Conservation (phyloP, 1,284 basidiomycete species). For the Thelephora terrestris region DNA sequence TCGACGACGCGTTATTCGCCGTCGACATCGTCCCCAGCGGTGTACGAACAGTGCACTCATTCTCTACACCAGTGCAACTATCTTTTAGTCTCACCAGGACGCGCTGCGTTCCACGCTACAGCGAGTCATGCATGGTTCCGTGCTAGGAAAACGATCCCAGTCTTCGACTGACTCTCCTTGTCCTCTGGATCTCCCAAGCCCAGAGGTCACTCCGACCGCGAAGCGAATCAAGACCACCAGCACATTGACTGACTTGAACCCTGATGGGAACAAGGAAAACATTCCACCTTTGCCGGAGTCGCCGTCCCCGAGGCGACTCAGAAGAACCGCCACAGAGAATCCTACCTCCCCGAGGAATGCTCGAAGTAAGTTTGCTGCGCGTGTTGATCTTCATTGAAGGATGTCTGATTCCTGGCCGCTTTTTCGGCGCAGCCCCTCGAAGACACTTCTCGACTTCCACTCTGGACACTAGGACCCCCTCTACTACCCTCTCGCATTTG, state of each 20-base stretch:
- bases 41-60: neutral
- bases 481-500: constrained; percentile 32
- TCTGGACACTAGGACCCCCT: constrained; percentile 17
- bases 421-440: constrained; percentile 23
- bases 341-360: constrained; percentile 29
- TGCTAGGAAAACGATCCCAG: constrained; percentile 49
- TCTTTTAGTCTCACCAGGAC: neutral
- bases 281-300: constrained; percentile 47
- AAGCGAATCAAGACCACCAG: constrained; percentile 48
- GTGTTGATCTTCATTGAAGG: constrained; percentile 4
- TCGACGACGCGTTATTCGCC: neutral
- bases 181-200: constrained; percentile 32
- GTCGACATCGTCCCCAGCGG: neutral
- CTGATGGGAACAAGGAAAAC: constrained; percentile 63
- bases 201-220: constrained; percentile 50
- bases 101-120: constrained; percentile 6
- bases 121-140: constrained; percentile 30
- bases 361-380: constrained; percentile 15
- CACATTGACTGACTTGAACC: constrained; percentile 31
- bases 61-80: neutral
- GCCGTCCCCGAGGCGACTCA: constrained; percentile 28
- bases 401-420: neutral
- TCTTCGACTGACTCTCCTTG: constrained; percentile 17
- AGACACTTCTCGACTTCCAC: constrained; percentile 40
- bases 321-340: constrained; percentile 39